phyloP scores from a whole-genome alignment of 148 eudicot species.

The Camellia lanceoleosa region DNA sequence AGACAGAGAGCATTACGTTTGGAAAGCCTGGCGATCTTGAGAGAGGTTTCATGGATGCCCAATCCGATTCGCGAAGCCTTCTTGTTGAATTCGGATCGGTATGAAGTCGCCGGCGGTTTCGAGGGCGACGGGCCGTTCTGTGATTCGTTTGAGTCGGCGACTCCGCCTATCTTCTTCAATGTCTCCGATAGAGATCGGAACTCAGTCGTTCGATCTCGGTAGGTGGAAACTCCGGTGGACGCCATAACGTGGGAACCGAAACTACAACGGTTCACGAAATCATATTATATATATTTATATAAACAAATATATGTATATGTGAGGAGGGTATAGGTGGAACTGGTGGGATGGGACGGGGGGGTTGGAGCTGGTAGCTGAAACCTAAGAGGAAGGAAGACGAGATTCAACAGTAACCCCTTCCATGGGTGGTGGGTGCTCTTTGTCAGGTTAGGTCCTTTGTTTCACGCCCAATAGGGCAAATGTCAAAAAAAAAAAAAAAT shows the following conservation, averaged over 20 bases:
- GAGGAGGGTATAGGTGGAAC: too few relatives aligned
- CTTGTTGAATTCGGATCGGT: conserved; percentile 70
- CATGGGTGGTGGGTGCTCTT: too few relatives aligned
- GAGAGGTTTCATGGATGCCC: conserved; percentile 63
- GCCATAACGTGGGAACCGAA: conserved; percentile 30
- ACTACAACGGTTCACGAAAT: not conserved
- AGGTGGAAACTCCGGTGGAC: conserved; percentile 45
- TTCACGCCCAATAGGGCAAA: too few relatives aligned
- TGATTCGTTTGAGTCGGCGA: conserved; percentile 23
- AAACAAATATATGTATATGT: too few relatives aligned
- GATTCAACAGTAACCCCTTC: too few relatives aligned
- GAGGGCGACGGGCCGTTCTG: conserved; percentile 21
- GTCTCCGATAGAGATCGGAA: conserved; percentile 63
- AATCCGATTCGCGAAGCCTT: conserved; percentile 66
- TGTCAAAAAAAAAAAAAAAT: too few relatives aligned
- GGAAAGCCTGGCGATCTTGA: conserved; percentile 62
- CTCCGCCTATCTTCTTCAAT: conserved; percentile 48
- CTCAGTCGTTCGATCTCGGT: conserved; percentile 76
- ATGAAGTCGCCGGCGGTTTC: conserved; percentile 24
- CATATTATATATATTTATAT: too few relatives aligned
- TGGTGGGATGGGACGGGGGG: too few relatives aligned
- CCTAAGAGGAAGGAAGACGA: too few relatives aligned
- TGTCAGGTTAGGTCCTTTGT: too few relatives aligned
- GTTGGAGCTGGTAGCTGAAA: too few relatives aligned
- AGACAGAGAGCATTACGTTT: conserved; percentile 44